phyloP scores from a whole-genome alignment of 495 filamentous ascomycete species.

The Hypoxylon rickii region DNA sequence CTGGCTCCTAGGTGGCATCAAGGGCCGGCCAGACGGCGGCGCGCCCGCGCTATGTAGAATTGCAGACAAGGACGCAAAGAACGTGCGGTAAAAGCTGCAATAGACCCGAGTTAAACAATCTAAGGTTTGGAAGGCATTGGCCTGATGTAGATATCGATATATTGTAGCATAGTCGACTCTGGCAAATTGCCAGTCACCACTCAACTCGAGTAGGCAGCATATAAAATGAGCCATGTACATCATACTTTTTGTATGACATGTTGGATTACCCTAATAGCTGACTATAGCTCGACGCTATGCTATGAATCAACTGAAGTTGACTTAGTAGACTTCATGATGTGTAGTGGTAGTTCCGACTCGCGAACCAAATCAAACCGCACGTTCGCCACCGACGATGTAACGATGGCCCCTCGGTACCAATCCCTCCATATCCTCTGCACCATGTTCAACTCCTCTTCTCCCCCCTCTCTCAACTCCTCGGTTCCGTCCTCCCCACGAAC shows the following conservation, averaged over 20 bases:
- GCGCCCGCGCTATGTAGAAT: slow-evolving; percentile 30
- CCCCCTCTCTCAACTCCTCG: too few relatives aligned
- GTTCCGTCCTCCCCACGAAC: slow-evolving; percentile 1
- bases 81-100: slow-evolving; percentile 9
- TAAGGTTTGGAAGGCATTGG: neutral
- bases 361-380: slow-evolving; percentile 43
- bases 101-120: neutral
- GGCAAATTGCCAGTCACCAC: slow-evolving; percentile 23
- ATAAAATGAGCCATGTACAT: slow-evolving; percentile 29
- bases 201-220: slow-evolving; percentile 25
- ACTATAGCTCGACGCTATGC: neutral
- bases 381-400: slow-evolving; percentile 39
- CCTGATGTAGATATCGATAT: slow-evolving; percentile 30
- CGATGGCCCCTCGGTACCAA: slow-evolving; percentile 42
- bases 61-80: slow-evolving; percentile 14
- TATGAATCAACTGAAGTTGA: neutral
- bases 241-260: too few relatives aligned
- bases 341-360: slow-evolving; percentile 38
- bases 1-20: slow-evolving; percentile 76
- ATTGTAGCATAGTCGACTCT: slow-evolving; percentile 10
- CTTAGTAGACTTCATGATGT: slow-evolving; percentile 28
- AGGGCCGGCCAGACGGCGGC: slow-evolving; percentile 42
- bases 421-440: slow-evolving; percentile 49
- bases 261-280: too few relatives aligned
- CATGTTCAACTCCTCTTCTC: slow-evolving; percentile 7